phyloP scores from a whole-genome alignment of 805 yeast species.

The Candida ovalis region DNA sequence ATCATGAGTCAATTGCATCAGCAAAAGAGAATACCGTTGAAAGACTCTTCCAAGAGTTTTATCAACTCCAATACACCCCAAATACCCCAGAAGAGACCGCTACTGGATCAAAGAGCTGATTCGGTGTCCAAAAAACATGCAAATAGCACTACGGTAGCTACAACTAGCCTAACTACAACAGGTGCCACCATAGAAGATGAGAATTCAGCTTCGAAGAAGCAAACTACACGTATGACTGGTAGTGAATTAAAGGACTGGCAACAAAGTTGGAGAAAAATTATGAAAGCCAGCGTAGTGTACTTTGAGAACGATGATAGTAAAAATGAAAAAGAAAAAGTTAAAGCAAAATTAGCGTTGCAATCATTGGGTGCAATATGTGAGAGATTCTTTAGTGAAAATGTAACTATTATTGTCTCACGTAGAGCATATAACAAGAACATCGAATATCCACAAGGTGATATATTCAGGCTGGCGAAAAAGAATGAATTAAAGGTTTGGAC shows the following conservation, averaged over 20 bases:
- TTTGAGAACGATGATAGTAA: slow-evolving; percentile 44
- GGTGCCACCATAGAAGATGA: slow-evolving; percentile 4
- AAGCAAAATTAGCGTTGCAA: slow-evolving; percentile 32
- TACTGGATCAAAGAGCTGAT: slow-evolving; percentile 21
- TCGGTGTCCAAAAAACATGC: slow-evolving; percentile 5
- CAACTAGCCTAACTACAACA: neutral
- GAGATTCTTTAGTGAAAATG: slow-evolving; percentile 56
- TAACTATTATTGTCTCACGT: slow-evolving; percentile 75
- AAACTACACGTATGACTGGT: slow-evolving; percentile 28
- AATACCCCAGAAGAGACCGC: slow-evolving; percentile 13
- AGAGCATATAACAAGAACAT: slow-evolving; percentile 42
- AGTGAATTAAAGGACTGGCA: slow-evolving; percentile 54
- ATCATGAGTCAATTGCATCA: slow-evolving; percentile 14
- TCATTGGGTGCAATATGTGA: slow-evolving; percentile 55
- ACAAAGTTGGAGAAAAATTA: slow-evolving; percentile 53
- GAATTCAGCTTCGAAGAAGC: slow-evolving; percentile 5
- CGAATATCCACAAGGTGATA: slow-evolving; percentile 52
- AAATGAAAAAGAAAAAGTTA: slow-evolving; percentile 32
- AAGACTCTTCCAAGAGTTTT: slow-evolving; percentile 27
- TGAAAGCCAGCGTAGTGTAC: slow-evolving; percentile 53
- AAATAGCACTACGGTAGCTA: neutral
- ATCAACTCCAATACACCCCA: slow-evolving; percentile 21
- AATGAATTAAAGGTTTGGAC: slow-evolving; percentile 81
- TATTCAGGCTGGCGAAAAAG: slow-evolving; percentile 58
- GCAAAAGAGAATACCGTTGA: slow-evolving; percentile 23